phyloP scores from a whole-genome alignment of 371 early-diverging fungal species.

The Rhizopus stolonifer region DNA sequence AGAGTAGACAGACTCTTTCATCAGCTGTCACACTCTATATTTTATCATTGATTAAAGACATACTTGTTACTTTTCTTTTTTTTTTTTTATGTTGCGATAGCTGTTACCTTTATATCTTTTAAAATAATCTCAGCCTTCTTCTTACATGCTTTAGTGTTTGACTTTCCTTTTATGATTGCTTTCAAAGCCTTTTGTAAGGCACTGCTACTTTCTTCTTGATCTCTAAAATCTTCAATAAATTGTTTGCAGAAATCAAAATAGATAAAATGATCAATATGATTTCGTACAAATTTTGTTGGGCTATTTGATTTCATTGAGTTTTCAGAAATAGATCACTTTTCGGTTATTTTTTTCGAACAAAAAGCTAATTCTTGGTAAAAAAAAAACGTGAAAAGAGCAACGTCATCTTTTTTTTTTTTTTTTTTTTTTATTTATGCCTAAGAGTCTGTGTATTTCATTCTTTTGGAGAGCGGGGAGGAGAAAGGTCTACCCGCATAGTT shows the following conservation, averaged over 20 bases:
- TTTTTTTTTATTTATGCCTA: too few species aligned
- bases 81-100: neutral
- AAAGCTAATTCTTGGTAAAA: neutral
- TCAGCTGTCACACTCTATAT: neutral
- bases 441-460: neutral
- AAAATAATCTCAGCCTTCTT: neutral
- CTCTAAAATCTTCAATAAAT: neutral
- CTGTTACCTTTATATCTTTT: neutral
- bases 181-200: neutral
- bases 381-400: neutral
- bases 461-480: neutral
- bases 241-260: neutral
- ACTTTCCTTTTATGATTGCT: neutral
- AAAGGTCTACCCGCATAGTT: neutral
- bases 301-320: neutral
- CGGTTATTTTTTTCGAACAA: too few species aligned
- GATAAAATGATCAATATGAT: neutral
- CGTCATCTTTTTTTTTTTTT: neutral
- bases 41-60: constrained; percentile 1
- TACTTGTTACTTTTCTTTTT: neutral
- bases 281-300: neutral
- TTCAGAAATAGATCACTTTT: too few species aligned
- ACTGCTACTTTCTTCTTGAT: neutral
- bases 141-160: neutral
- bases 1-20: neutral